Conservation (phyloP, 495 filamentous ascomycete genomes). For the Aspergillus ellipticus region DNA sequence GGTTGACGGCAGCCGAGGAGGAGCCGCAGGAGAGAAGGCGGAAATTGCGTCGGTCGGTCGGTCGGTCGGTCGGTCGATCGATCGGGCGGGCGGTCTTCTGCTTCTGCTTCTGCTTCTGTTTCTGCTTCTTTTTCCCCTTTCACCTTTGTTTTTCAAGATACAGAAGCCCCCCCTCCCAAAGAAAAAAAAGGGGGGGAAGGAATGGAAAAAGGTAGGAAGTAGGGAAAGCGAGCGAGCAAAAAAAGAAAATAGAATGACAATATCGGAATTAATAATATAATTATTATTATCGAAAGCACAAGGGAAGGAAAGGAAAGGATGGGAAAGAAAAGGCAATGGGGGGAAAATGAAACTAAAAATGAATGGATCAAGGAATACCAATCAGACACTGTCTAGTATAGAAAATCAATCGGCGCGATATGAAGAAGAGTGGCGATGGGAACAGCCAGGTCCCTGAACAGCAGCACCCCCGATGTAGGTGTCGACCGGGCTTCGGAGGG, state of each 20-base stretch:
- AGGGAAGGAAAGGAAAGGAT: too few species aligned
- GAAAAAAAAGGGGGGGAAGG: background rate
- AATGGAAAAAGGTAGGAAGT: background rate
- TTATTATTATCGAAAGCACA: too few species aligned
- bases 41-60: conserved; percentile 7
- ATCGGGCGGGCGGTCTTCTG: background rate
- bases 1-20: conserved; percentile 15
- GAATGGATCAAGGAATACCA: too few species aligned
- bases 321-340: too few species aligned
- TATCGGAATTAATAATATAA: background rate
- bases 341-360: too few species aligned
- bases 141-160: background rate
- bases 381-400: too few species aligned
- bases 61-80: background rate
- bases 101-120: background rate
- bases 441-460: too few species aligned
- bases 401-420: too few species aligned
- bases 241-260: background rate
- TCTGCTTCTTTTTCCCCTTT: background rate
- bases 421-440: too few species aligned
- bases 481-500: conserved; percentile 18
- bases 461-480: background rate
- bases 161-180: background rate
- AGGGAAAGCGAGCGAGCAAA: background rate
- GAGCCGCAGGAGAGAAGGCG: conserved; percentile 17